Evolutionary conservation across 352 stramenopile genomes (phyloP).

Genomic region (Globisporangium polare): DNA sequence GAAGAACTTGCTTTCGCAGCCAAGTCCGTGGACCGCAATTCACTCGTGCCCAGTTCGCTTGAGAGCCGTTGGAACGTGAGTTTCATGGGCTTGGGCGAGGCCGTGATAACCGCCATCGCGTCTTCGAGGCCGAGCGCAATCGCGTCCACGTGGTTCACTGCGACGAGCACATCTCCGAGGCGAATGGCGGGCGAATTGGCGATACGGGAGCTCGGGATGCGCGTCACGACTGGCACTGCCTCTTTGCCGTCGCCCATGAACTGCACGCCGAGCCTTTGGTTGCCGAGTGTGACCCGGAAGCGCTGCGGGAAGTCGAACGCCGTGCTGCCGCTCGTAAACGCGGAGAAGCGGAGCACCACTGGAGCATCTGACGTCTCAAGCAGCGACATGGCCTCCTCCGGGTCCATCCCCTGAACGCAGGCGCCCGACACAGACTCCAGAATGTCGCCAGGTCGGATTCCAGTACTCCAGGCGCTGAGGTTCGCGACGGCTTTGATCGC

Average conservation of each 20-base stretch:
- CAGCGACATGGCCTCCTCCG: conserved; percentile 29
- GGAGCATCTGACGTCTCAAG: conserved; percentile 25
- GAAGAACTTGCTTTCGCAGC: neutral
- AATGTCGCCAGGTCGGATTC: conserved; percentile 49
- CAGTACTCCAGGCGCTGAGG: conserved; percentile 36
- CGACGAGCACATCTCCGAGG: conserved; percentile 48
- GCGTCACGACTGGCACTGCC: conserved; percentile 44
- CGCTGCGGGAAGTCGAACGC: conserved; percentile 21
- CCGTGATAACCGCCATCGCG: conserved; percentile 33
- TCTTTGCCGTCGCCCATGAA: conserved; percentile 44
- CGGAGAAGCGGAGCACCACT: conserved; percentile 48
- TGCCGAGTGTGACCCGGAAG: conserved; percentile 36
- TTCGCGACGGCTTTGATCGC: conserved; percentile 27
- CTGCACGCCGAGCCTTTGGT: conserved; percentile 36
- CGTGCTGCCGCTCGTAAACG: conserved; percentile 9
- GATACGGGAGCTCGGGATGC: conserved; percentile 10
- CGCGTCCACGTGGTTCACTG: conserved; percentile 51
- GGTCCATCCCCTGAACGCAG: conserved; percentile 27
- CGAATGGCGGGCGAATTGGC: conserved; percentile 14
- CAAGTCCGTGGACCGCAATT: conserved; percentile 1
- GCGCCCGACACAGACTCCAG: conserved; percentile 44
- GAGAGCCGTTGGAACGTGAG: conserved; percentile 52
- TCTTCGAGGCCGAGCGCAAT: conserved; percentile 34
- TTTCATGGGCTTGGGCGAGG: conserved; percentile 29
- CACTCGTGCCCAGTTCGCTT: conserved; percentile 10